Conservation (phyloP, 331 rosid genomes). For the Spiraea crenata region DNA sequence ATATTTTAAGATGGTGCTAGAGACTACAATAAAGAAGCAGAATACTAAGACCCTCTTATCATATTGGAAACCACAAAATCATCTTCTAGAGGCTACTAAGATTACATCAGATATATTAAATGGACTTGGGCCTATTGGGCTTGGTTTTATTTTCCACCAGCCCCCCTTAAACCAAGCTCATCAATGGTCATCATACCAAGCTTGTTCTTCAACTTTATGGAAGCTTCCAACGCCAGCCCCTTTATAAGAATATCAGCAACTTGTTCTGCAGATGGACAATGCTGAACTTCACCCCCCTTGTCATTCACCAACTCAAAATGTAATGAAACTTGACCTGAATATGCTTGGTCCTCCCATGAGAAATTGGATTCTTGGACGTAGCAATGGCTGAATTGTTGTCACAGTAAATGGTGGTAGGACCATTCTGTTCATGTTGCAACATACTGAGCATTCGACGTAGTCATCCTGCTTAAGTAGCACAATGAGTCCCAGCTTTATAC, state of each 20-base stretch:
- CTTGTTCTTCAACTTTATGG: neutral
- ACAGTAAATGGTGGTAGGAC: neutral
- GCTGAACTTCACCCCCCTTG: neutral
- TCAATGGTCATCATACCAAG: neutral
- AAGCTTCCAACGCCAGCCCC: neutral
- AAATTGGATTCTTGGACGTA: neutral
- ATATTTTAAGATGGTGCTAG: too few relatives aligned
- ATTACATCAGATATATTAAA: too few relatives aligned
- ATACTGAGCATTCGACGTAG: neutral
- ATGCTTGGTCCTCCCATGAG: constrained; percentile 1
- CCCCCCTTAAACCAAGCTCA: neutral
- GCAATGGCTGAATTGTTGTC: neutral
- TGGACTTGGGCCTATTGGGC: too few relatives aligned
- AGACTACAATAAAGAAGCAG: too few relatives aligned
- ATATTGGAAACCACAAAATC: too few relatives aligned
- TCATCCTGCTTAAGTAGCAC: neutral
- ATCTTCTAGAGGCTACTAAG: too few relatives aligned
- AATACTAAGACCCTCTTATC: too few relatives aligned
- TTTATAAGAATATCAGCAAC: neutral
- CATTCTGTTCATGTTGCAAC: neutral
- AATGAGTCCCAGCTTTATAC: too few relatives aligned
- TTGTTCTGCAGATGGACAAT: neutral
- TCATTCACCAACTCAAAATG: neutral
- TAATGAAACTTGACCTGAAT: neutral
- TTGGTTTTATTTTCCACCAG: too few relatives aligned